These are phyloP conservation scores for Pythium oligandrum DNA, from an alignment of 352 stramenopile species.

Conservation along the genomic window DNA sequence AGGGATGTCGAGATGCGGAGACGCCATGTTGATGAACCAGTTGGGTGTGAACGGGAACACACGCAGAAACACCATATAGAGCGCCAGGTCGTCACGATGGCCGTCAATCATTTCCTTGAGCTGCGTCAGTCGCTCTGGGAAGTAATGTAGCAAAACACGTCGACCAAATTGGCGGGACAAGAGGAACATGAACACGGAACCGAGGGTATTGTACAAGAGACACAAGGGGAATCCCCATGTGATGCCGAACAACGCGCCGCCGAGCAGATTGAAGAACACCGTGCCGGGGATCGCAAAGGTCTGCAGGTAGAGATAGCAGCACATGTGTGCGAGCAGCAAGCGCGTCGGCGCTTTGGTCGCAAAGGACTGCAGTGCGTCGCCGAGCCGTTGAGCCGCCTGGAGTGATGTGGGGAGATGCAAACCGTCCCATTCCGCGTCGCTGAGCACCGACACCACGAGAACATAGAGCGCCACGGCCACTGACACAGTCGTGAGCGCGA, in stretches of 20 bases:
- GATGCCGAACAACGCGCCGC: conserved; percentile 68
- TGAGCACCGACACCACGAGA: conserved; percentile 53
- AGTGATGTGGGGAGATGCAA: conserved; percentile 62
- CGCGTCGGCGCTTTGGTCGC: conserved; percentile 28
- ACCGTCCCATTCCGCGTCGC: conserved; percentile 40
- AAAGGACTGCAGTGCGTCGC: conserved; percentile 55
- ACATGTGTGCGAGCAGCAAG: conserved; percentile 62
- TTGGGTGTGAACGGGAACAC: conserved; percentile 84
- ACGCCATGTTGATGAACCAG: conserved; percentile 86
- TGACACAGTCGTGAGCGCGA: conserved; percentile 29
- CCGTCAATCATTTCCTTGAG: conserved; percentile 53
- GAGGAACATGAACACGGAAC: conserved; percentile 72
- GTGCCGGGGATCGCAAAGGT: conserved; percentile 78
- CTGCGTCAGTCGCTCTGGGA: conserved; percentile 38
- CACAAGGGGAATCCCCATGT: conserved; percentile 68
- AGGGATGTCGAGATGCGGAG: conserved; percentile 66
- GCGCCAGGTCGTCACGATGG: conserved; percentile 65
- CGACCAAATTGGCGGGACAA: conserved; percentile 55
- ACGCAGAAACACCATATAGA: conserved; percentile 83
- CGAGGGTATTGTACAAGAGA: conserved; percentile 76
- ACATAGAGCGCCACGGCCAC: conserved; percentile 38
- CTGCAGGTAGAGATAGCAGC: conserved; percentile 74
- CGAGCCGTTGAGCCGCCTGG: conserved; percentile 51
- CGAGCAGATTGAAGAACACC: conserved; percentile 77
- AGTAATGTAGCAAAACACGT: conserved; percentile 48